phyloP scores from a whole-genome alignment of 164 flowering plant genomes.

The Vitis vinifera region ASM3070453v1 NC_081822.1:13621501-13622000 shows the following conservation, averaged over 20 bases:
- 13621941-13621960: no score
- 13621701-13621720: conserved; percentile 57
- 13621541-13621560: conserved; percentile 52
- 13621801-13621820: conserved; percentile 45
- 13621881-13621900: no score
- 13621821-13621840: conserved; percentile 39
- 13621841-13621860: conserved; percentile 18
- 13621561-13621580: conserved; percentile 66
- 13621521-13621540: conserved; percentile 43
- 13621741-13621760: conserved; percentile 21
- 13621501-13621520: conserved; percentile 38
- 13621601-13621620: conserved; percentile 52
- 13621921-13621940: no score
- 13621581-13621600: conserved; percentile 75
- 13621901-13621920: no score
- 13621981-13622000: no score
- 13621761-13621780: conserved; percentile 46
- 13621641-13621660: conserved; percentile 31
- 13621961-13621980: no score
- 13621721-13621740: conserved; percentile 25
- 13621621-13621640: conserved; percentile 36
- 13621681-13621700: conserved; percentile 42
- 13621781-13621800: conserved; percentile 35
- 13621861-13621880: no score
- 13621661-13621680: conserved; percentile 41